phyloP scores from a whole-genome alignment of 2,329 filamentous ascomycete species.

The Rhexocercosporidium sp. region DNA sequence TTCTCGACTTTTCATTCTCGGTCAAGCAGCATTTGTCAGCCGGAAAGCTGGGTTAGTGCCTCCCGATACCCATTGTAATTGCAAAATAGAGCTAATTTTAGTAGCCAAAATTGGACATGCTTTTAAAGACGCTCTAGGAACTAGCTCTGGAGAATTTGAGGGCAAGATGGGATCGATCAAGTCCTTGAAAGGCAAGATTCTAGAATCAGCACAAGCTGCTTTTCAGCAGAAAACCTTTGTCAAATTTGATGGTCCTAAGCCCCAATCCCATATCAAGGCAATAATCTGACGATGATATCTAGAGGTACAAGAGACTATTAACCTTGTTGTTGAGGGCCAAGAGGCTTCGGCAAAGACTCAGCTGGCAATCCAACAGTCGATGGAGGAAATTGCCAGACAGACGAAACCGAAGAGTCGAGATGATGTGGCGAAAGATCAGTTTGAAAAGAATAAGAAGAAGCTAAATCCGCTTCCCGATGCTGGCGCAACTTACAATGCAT shows the following conservation, averaged over 20 bases:
- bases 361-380: not conserved
- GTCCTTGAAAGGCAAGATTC: not conserved
- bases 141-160: not conserved
- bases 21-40: constrained; percentile 6
- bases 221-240: constrained; percentile 8
- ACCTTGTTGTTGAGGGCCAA: not conserved
- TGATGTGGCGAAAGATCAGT: not conserved
- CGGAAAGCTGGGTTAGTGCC: not conserved
- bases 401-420: constrained; percentile 4
- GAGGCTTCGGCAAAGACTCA: not conserved
- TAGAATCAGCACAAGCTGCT: not conserved
- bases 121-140: constrained; percentile 7
- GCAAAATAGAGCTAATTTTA: not conserved
- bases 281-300: not conserved
- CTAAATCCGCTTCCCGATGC: not conserved
- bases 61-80: not conserved
- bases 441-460: constrained; percentile 5
- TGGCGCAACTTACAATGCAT: not conserved
- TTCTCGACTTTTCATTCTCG: constrained; percentile 7
- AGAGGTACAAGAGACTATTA: constrained; percentile 10
- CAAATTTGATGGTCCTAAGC: constrained; percentile 1
- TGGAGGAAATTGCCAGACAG: constrained; percentile 4
- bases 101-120: constrained; percentile 10
- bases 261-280: not conserved
- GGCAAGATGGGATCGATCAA: constrained; percentile 3